Percentiles rank a stretch among this genome's conserved stretches.
Conservation (phyloP, 768 basidiomycete genomes). For the Butyriboletus loyo region DNA sequence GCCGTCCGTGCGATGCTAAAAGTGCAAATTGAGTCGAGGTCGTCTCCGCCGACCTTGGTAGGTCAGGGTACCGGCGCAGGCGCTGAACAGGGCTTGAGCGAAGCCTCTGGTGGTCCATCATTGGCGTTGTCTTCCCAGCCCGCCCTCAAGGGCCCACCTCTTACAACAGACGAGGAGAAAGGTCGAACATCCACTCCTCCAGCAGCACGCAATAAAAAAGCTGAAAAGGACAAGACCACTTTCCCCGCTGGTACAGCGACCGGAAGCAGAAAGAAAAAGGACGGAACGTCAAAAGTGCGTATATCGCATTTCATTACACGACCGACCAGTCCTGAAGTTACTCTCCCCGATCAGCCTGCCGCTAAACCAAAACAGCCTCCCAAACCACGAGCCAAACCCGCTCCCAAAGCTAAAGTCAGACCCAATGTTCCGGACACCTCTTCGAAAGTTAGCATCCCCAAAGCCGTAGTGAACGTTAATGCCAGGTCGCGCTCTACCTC, state of each 20-base stretch:
- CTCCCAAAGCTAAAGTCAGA: conserved; percentile 29
- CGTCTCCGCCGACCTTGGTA: not conserved
- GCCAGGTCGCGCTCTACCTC: conserved; percentile 70
- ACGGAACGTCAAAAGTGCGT: conserved; percentile 21
- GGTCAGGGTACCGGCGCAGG: not conserved
- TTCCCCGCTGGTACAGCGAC: not conserved
- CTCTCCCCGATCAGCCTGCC: conserved; percentile 10
- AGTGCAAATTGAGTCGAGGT: not conserved
- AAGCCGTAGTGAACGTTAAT: conserved; percentile 25
- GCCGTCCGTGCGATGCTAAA: not conserved
- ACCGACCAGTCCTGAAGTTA: not conserved
- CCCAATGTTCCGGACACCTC: conserved; percentile 7
- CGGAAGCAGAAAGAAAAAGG: conserved; percentile 38
- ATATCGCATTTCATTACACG: not conserved
- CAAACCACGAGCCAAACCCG: conserved; percentile 33
- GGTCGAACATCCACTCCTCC: conserved; percentile 62
- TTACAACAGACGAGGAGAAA: conserved; percentile 18
- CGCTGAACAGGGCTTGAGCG: not conserved
- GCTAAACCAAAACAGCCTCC: conserved; percentile 28
- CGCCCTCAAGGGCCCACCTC: conserved; percentile 6
- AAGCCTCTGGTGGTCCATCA: conserved; percentile 2
- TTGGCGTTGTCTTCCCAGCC: conserved; percentile 4
- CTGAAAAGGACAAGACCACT: conserved; percentile 21
- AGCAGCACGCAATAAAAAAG: conserved; percentile 23
- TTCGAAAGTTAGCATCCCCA: conserved; percentile 20